phyloP scores from a whole-genome alignment of 2,329 filamentous ascomycete species.

The Didymosphaeria variabile region DNA sequence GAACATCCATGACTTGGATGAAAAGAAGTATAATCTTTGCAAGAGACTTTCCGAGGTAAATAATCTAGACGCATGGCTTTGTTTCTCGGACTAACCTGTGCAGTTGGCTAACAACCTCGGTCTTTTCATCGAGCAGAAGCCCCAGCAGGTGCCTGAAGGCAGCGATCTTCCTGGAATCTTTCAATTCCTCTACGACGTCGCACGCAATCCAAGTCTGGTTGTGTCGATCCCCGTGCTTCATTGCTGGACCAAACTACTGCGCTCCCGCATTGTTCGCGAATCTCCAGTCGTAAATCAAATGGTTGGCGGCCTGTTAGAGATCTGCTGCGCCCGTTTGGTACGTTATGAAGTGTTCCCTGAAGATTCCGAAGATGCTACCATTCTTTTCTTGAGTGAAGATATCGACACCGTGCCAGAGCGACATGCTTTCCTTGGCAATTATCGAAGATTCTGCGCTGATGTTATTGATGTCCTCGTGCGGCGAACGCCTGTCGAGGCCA shows the following conservation, averaged over 20 bases:
- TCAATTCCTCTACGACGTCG: constrained; percentile 78
- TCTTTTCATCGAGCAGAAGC: constrained; percentile 82
- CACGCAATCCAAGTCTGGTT: constrained; percentile 85
- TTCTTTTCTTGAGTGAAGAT: constrained; percentile 87
- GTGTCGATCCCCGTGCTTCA: constrained; percentile 93
- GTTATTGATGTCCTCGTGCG: constrained; percentile 88
- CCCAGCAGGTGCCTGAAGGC: constrained; percentile 69
- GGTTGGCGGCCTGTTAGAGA: constrained; percentile 80
- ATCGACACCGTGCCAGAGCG: constrained; percentile 94
- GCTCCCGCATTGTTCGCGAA: constrained; percentile 73
- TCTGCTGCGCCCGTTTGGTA: constrained; percentile 83
- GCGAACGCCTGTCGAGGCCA: constrained; percentile 82
- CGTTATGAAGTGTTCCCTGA: constrained; percentile 88
- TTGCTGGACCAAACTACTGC: constrained; percentile 85
- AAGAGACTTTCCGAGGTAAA: constrained; percentile 94
- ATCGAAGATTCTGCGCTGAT: constrained; percentile 86
- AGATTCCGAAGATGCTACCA: constrained; percentile 79
- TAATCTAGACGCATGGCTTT: constrained; percentile 24
- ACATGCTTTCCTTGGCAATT: constrained; percentile 95
- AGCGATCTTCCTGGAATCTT: constrained; percentile 79
- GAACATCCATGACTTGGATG: constrained; percentile 83
- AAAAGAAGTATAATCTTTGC: constrained; percentile 88
- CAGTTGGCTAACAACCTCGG: constrained; percentile 87
- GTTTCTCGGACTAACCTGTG: constrained; percentile 27
- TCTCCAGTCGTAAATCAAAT: constrained; percentile 68